phyloP scores from a whole-genome alignment of 345 rosid species.

The Syzygium aromaticum region DNA sequence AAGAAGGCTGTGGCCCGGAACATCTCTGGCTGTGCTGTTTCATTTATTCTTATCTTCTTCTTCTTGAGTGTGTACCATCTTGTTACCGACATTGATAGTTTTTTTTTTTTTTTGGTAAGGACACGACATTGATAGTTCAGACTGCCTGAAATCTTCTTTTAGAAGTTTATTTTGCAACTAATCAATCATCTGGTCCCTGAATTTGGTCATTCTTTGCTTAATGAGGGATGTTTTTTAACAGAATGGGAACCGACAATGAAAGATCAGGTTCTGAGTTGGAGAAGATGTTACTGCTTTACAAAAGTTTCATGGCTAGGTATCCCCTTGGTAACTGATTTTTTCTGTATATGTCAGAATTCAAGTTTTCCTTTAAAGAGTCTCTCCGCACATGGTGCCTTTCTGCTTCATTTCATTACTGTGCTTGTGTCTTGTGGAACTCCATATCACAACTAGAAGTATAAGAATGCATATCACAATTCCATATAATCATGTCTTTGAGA shows the following conservation, averaged over 20 bases:
- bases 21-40: not conserved
- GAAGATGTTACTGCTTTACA: slow-evolving; percentile 22
- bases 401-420: not conserved
- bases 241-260: slow-evolving; percentile 13
- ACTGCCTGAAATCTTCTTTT: not conserved
- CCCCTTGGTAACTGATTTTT: not conserved
- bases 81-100: not conserved
- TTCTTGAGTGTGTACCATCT: not conserved
- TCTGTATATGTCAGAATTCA: not conserved
- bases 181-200: not conserved
- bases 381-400: not conserved
- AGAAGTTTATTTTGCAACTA: not conserved
- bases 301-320: slow-evolving; percentile 49
- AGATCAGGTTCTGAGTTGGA: slow-evolving; percentile 17
- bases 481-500: not conserved
- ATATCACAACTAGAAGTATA: not conserved
- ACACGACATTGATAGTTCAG: not conserved
- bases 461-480: not conserved
- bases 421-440: not conserved
- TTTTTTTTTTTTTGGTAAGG: too few species aligned
- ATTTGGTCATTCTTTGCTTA: not conserved
- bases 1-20: not conserved
- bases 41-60: not conserved
- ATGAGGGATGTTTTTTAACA: not conserved
- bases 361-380: not conserved